A percentile compares a stretch with the other conserved stretches of the same genome.
phyloP scores from a whole-genome alignment of 2,329 filamentous ascomycete genomes.

The Decorospora gaudefroyi region DNA sequence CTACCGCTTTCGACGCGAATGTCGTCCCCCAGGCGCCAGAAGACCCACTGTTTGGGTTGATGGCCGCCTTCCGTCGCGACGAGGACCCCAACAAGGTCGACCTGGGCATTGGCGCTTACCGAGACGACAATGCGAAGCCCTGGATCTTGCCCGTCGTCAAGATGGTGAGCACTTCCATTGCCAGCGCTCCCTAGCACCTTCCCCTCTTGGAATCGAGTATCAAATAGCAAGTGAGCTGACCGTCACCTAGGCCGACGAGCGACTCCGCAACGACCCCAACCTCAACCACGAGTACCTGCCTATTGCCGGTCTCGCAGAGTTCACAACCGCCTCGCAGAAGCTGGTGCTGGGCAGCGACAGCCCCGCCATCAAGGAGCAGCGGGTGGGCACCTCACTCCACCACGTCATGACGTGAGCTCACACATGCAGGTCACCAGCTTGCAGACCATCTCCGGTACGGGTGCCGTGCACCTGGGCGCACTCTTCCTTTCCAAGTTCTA shows the following conservation, averaged over 20 bases:
- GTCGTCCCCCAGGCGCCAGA: constrained; percentile 88
- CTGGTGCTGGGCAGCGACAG: constrained; percentile 81
- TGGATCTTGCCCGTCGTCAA: constrained; percentile 97
- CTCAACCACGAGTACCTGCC: constrained; percentile 98
- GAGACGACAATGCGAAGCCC: constrained; percentile 92
- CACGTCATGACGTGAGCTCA: constrained; percentile 35
- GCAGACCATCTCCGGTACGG: constrained; percentile 97
- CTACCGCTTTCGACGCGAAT: constrained; percentile 74
- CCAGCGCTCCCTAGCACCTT: constrained; percentile 1
- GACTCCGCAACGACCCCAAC: constrained; percentile 83
- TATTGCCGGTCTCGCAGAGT: constrained; percentile 83
- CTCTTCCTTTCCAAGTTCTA: constrained; percentile 96
- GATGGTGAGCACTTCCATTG: constrained; percentile 70
- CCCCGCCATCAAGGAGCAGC: constrained; percentile 80
- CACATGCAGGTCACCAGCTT: constrained; percentile 66
- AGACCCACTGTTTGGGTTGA: constrained; percentile 91
- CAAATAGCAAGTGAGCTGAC: constrained; percentile 31
- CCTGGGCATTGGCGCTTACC: constrained; percentile 91
- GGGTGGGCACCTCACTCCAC: constrained; percentile 54
- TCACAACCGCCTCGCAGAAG: constrained; percentile 89
- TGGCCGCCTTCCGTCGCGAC: constrained; percentile 85
- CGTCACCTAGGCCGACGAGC: constrained; percentile 75
- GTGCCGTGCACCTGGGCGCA: constrained; percentile 88
- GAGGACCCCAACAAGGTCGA: constrained; percentile 80
- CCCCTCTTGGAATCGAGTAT: not conserved